Conservation (phyloP, 345 rosid species). For the Balakata baccata region DNA sequence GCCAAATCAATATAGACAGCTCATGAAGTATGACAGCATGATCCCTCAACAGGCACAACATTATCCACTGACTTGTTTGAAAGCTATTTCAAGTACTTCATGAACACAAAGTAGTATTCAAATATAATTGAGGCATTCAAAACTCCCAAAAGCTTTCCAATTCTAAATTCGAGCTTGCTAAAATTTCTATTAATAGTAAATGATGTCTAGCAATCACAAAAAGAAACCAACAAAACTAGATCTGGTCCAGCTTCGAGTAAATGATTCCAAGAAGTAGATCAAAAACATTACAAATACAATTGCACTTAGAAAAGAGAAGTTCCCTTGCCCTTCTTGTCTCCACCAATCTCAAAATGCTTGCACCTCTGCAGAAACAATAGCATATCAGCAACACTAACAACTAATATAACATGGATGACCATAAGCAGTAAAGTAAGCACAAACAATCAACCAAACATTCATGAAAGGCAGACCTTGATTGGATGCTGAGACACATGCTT, state of each 20-base stretch:
- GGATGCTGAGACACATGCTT: conserved; percentile 17
- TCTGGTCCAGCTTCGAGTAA: neutral
- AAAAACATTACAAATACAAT: too few species aligned
- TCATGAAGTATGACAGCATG: too few species aligned
- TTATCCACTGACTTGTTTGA: neutral
- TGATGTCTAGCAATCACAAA: neutral
- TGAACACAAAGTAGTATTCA: neutral
- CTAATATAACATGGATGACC: neutral
- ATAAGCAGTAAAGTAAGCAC: too few species aligned
- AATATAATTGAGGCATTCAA: neutral
- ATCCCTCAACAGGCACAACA: too few species aligned
- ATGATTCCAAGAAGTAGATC: neutral
- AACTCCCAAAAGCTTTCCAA: neutral
- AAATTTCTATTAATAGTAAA: neutral
- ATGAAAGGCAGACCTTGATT: neutral
- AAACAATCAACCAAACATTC: neutral
- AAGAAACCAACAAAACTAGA: neutral
- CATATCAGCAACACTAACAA: neutral
- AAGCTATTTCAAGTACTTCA: neutral
- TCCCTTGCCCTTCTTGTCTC: conserved; percentile 19
- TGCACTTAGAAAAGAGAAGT: conserved; percentile 16
- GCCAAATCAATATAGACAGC: too few species aligned
- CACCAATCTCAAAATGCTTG: conserved; percentile 19
- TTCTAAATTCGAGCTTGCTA: neutral
- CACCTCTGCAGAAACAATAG: conserved; percentile 6